phyloP scores from a whole-genome alignment of 352 stramenopile genomes.

The Phytophthora multivora region DNA sequence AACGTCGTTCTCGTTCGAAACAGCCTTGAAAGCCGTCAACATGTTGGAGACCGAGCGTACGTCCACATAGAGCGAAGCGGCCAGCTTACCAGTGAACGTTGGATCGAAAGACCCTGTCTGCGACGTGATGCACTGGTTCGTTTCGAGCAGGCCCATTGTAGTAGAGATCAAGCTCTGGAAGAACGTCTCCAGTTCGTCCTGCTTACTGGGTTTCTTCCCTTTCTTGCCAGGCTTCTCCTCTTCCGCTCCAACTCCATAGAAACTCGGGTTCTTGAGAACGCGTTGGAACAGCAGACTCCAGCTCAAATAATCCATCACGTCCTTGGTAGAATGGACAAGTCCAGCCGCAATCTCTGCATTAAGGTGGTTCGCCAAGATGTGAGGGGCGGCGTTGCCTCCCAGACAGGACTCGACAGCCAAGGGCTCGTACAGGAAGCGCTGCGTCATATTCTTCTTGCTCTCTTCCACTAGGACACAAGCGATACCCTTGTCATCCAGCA shows the following conservation, averaged over 20 bases:
- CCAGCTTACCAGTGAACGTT: conserved; percentile 92
- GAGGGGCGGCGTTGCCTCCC: conserved; percentile 66
- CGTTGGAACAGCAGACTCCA: conserved; percentile 98
- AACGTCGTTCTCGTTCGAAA: conserved; percentile 2
- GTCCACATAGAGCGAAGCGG: conserved; percentile 97
- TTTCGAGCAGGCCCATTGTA: conserved; percentile 83
- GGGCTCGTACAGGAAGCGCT: conserved; percentile 98
- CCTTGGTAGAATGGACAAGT: conserved; percentile 82
- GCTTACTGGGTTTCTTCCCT: conserved; percentile 18
- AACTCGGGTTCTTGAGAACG: conserved; percentile 96
- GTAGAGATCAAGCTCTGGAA: conserved; percentile 84
- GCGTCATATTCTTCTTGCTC: conserved; percentile 98
- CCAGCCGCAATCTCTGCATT: conserved; percentile 97
- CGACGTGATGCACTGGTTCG: conserved; percentile 81
- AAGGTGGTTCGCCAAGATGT: conserved; percentile 88
- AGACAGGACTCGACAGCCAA: conserved; percentile 98
- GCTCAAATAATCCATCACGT: conserved; percentile 95
- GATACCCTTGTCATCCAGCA: conserved; percentile 95
- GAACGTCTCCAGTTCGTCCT: conserved; percentile 57
- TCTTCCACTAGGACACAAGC: conserved; percentile 98
- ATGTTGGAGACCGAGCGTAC: conserved; percentile 89
- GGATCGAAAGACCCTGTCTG: conserved; percentile 48
- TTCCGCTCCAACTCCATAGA: conserved; percentile 87
- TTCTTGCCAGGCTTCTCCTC: too few species aligned
- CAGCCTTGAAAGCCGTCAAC: conserved; percentile 39